Conservation (phyloP, 148 eudicot species). For the Silene uniflora region DNA sequence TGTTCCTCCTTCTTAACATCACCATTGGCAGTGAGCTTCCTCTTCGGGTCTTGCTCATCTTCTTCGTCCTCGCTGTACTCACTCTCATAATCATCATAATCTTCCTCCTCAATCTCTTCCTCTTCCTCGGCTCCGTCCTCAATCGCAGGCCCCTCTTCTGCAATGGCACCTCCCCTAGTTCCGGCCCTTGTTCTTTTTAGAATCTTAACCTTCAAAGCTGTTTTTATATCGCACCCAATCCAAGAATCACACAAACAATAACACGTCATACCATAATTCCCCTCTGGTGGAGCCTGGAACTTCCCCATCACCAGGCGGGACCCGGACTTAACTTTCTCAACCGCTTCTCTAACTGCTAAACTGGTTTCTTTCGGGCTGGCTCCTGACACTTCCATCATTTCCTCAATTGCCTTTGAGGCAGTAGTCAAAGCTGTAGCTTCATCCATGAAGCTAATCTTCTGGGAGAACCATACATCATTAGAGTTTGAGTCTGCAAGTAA, state of each 20-base stretch:
- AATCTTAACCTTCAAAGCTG: constrained; percentile 56
- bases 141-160: constrained; percentile 41
- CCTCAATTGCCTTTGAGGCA: constrained; percentile 64
- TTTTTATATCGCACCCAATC: constrained; percentile 72
- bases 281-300: constrained; percentile 72
- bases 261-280: constrained; percentile 59
- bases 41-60: constrained; percentile 41
- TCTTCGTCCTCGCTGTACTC: constrained; percentile 95
- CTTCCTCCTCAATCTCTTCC: constrained; percentile 76
- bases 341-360: constrained; percentile 58
- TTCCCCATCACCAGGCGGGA: constrained; percentile 74
- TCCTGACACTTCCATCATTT: constrained; percentile 65
- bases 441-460: constrained; percentile 73
- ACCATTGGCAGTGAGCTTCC: constrained; percentile 38
- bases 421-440: constrained; percentile 66
- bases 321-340: constrained; percentile 66
- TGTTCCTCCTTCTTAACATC: constrained; percentile 25
- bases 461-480: constrained; percentile 77
- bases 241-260: constrained; percentile 74
- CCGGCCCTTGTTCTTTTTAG: constrained; percentile 73
- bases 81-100: constrained; percentile 72
- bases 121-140: constrained; percentile 74
- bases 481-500: constrained; percentile 66
- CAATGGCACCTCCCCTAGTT: constrained; percentile 50
- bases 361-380: constrained; percentile 51